Conservation (phyloP, 306 rosid species). For the Cicer arietinum region DNA sequence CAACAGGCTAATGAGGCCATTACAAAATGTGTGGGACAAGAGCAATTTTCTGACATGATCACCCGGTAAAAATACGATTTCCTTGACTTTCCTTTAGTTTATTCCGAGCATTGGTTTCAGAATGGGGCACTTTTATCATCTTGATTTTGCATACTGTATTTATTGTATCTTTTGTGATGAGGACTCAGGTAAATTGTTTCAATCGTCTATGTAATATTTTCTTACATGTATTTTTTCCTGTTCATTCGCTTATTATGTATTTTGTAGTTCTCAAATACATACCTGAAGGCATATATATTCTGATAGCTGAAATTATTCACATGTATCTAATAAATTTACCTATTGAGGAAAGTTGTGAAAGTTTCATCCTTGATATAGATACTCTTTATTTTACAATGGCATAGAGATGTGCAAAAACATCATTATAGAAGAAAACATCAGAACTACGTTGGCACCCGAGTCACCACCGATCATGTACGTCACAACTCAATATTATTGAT, state of each 20-base stretch:
- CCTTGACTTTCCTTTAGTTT: constrained; percentile 43
- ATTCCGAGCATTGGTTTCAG: constrained; percentile 46
- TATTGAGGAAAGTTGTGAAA: neutral
- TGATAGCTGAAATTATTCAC: constrained; percentile 29
- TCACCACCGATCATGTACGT: too few relatives aligned
- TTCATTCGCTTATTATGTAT: constrained; percentile 38
- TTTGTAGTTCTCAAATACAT: constrained; percentile 38
- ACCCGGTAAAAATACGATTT: constrained; percentile 24
- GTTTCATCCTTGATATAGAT: neutral
- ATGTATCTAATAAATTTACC: neutral
- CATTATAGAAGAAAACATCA: too few relatives aligned
- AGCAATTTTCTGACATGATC: constrained; percentile 47
- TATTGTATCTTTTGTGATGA: constrained; percentile 41
- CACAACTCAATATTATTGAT: too few relatives aligned
- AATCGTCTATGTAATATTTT: constrained; percentile 23
- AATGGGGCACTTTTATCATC: constrained; percentile 34
- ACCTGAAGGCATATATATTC: constrained; percentile 24
- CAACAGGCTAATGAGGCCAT: constrained; percentile 83
- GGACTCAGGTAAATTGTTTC: constrained; percentile 44
- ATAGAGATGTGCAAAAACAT: neutral
- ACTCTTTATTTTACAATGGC: neutral
- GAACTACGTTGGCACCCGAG: too few relatives aligned
- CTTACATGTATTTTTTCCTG: constrained; percentile 28
- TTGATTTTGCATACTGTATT: constrained; percentile 44
- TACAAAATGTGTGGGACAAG: constrained; percentile 69